These are phyloP conservation scores for Colletotrichum siamense DNA, from an alignment of 2,329 filamentous ascomycete genomes.

Conservation along the genomic window DNA sequence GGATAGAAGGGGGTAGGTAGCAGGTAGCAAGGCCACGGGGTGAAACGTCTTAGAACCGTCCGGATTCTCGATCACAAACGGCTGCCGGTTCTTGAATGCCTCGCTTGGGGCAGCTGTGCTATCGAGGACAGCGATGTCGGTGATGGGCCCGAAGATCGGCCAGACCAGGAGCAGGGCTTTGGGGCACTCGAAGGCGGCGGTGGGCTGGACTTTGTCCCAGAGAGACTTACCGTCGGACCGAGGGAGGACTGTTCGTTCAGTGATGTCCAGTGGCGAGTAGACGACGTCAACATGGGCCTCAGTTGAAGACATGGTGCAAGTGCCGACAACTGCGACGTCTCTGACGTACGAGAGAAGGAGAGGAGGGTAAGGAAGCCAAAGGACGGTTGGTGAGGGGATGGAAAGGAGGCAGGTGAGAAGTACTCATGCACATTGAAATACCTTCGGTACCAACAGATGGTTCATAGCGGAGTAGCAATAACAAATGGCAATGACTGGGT, in stretches of 20 bases:
- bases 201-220: background rate
- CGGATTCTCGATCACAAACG: background rate
- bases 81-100: background rate
- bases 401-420: background rate
- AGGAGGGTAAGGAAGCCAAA: background rate
- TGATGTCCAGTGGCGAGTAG: background rate
- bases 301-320: background rate
- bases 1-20: background rate
- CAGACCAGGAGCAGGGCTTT: background rate
- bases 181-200: background rate
- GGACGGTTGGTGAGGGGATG: background rate
- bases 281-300: background rate
- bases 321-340: background rate
- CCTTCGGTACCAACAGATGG: background rate
- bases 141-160: background rate
- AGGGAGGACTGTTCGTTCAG: background rate
- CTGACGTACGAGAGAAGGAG: background rate
- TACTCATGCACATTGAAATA: background rate
- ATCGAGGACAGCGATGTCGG: background rate
- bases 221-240: background rate
- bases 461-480: background rate
- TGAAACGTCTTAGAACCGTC: background rate
- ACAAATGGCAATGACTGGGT: background rate
- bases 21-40: background rate
- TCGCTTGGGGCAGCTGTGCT: background rate